Base-by-base conservation (phyloP, 75 land plant species). In the Selaginella tamariscina region DNA sequence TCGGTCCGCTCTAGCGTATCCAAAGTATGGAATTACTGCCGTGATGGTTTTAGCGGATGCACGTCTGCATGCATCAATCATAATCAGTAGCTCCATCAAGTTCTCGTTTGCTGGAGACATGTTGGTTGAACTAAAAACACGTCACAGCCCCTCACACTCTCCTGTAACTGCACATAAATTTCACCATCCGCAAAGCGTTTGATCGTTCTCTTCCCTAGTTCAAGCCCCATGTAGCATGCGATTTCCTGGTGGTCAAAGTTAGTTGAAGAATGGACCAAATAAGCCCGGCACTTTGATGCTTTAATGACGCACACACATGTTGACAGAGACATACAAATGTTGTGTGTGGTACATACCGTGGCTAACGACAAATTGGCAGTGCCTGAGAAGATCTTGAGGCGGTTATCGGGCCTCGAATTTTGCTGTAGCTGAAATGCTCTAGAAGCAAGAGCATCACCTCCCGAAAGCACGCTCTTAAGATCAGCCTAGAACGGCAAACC, bases 71-170 rank as follows among this genome's bases (percentile, higher is more conserved):
- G 97, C 97, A 81, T 92, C 97, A 44, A 92, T 84, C 97, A 92
- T 92, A 29, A 92, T 72, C 65, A 89, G 78, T 31, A 92, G 86
- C 81, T 92, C 97, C 89, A 89, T 89, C 8, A 92, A 74, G 72
- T 92, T 92, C 63, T 92, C 95, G 74, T 92, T 92, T 63, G 90
- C 94, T 49, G 97, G 95, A 26, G 97, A 65, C 90, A 89, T 0
- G 97, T 92, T 31, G 97, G 97, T 73, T 92, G 97, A 57, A 92
- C 87, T 2, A 92, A 78, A 55, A 77, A 92, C 1, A 92, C 94
- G 78, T 92, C 95, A 76, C 97, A 92, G 1, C 97, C 97, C 68
- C 97, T 77, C n/a, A 92, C 95, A 75, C 94, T 88, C 76, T 92
- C 97, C 73, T 92, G 82, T 27, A 92, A 70, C 67, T 92, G 90